Percentiles rank a stretch among this genome's conserved stretches.
Conservation (phyloP, 805 yeast species). For the Wickerhamiella dianesei region DNA sequence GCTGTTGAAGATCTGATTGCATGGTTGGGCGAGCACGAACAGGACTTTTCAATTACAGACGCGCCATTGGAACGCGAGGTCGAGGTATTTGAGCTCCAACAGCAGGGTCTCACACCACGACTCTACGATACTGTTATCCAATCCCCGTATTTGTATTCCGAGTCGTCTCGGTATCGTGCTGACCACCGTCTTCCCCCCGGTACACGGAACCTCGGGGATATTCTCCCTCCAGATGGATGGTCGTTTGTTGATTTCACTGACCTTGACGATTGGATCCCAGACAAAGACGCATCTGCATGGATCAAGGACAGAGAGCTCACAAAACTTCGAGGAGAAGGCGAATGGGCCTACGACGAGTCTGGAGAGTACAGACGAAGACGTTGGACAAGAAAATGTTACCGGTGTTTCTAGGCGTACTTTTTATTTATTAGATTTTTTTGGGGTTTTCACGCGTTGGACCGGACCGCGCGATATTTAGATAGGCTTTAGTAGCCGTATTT, state of each 20-base stretch:
- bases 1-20: conserved; percentile 25
- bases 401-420: not conserved
- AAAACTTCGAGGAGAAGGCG: conserved; percentile 20
- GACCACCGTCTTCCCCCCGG: conserved; percentile 55
- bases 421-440: not conserved
- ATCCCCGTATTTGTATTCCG: conserved; percentile 43
- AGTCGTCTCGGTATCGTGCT: conserved; percentile 32
- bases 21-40: conserved; percentile 21
- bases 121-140: conserved; percentile 51
- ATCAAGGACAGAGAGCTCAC: conserved; percentile 32
- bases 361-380: conserved; percentile 32
- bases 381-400: conserved; percentile 25
- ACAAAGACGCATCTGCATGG: conserved; percentile 41
- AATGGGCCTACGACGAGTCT: conserved; percentile 29
- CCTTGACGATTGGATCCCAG: conserved; percentile 52
- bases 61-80: conserved; percentile 50
- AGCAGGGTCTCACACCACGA: conserved; percentile 44
- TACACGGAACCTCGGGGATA: conserved; percentile 37
- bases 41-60: conserved; percentile 49
- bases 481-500: too few relatives aligned
- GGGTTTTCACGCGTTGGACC: too few relatives aligned
- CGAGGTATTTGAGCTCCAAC: conserved; percentile 66
- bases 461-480: too few relatives aligned
- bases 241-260: conserved; percentile 43
- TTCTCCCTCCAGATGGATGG: conserved; percentile 65